Percentiles rank a stretch among this genome's conserved stretches.
These are phyloP conservation scores for Tilletia horrida DNA, from an alignment of 1,284 basidiomycete genomes.

Conservation along the genomic window DNA sequence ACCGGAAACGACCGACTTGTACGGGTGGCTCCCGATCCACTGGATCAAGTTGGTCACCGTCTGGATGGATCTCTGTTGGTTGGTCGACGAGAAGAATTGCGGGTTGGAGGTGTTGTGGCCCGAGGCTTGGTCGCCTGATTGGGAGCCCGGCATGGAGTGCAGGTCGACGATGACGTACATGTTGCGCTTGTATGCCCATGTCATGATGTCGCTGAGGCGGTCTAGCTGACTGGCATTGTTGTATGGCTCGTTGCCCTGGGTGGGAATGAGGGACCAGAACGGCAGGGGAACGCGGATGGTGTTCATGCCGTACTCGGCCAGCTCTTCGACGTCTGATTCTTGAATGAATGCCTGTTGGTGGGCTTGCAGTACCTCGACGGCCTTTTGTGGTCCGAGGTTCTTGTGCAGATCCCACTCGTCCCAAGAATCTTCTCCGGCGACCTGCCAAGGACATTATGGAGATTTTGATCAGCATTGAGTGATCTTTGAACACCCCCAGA, in stretches of 20 bases:
- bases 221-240: slow-evolving; percentile 36
- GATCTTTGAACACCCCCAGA: no score
- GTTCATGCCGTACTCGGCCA: slow-evolving; percentile 51
- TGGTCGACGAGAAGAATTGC: slow-evolving; percentile 35
- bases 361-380: slow-evolving; percentile 35
- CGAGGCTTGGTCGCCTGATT: slow-evolving; percentile 53
- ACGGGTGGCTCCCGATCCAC: slow-evolving; percentile 38
- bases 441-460: slow-evolving; percentile 7
- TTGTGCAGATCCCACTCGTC: slow-evolving; percentile 56
- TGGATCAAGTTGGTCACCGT: slow-evolving; percentile 37
- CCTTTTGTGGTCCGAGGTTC: slow-evolving; percentile 39
- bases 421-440: slow-evolving; percentile 50
- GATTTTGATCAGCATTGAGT: neutral
- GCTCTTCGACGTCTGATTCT: slow-evolving; percentile 54
- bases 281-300: slow-evolving; percentile 56
- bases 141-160: slow-evolving; percentile 58
- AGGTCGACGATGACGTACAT: slow-evolving; percentile 58
- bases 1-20: slow-evolving; percentile 45
- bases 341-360: slow-evolving; percentile 56
- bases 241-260: slow-evolving; percentile 38
- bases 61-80: slow-evolving; percentile 40
- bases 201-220: slow-evolving; percentile 42
- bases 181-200: slow-evolving; percentile 52
- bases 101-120: slow-evolving; percentile 47
- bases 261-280: slow-evolving; percentile 53